phyloP scores from a whole-genome alignment of 2,329 filamentous ascomycete species.

The Colletotrichum lindemuthianum region DNA sequence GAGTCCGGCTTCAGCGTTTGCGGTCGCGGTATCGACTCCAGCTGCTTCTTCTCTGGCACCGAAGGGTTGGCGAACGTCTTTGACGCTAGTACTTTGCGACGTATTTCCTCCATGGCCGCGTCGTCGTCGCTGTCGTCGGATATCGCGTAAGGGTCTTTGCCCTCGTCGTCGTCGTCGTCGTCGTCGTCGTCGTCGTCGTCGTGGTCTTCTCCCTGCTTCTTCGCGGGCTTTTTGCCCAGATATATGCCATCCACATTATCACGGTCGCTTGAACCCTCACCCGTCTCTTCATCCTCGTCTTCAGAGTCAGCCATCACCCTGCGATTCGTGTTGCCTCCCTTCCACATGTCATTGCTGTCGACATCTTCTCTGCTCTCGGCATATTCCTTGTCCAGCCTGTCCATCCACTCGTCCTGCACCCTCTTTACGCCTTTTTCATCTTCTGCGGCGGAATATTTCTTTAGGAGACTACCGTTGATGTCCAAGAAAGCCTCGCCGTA shows the following conservation, averaged over 20 bases:
- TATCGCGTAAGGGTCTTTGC: conserved; percentile 76
- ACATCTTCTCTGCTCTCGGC: conserved; percentile 76
- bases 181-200: conserved; percentile 50
- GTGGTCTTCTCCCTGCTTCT: conserved; percentile 44
- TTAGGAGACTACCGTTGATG: conserved; percentile 86
- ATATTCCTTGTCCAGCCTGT: conserved; percentile 90
- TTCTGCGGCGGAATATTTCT: conserved; percentile 84
- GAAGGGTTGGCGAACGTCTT: conserved; percentile 81
- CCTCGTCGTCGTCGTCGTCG: conserved; percentile 53
- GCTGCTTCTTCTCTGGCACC: conserved; percentile 62
- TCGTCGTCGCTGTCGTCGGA: conserved; percentile 86
- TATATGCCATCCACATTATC: conserved; percentile 68
- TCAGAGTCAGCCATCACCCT: conserved; percentile 63
- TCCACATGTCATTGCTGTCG: conserved; percentile 83
- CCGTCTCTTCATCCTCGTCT: conserved; percentile 60
- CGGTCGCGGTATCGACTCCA: conserved; percentile 71
- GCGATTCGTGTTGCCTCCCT: conserved; percentile 88
- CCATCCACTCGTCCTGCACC: conserved; percentile 88
- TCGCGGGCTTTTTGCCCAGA: conserved; percentile 62
- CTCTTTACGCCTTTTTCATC: conserved; percentile 86
- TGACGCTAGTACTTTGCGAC: conserved; percentile 88
- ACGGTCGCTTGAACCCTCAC: conserved; percentile 55
- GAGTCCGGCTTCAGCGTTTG: conserved; percentile 68
- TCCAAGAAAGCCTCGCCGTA: conserved; percentile 91
- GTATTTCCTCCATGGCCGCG: conserved; percentile 88